Percentiles rank a stretch among this genome's conserved stretches.
Evolutionary conservation across 2,329 filamentous ascomycete species (phyloP).

Genomic region (Intubia oerlemansii): DNA sequence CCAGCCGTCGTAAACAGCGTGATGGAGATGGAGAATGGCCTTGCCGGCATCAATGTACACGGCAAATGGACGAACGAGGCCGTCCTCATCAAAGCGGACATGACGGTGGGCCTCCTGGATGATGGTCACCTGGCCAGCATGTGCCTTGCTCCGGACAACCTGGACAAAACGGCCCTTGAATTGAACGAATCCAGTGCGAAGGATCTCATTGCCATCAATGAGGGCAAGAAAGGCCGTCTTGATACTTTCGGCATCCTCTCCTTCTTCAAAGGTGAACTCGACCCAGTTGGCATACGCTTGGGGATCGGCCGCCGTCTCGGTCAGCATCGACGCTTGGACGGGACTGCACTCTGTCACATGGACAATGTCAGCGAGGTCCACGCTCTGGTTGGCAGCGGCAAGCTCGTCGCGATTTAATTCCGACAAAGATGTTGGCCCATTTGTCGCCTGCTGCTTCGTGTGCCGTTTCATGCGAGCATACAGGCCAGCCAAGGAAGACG

Average conservation of each 20-base stretch:
- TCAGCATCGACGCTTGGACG: conserved; percentile 61
- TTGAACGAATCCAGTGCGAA: conserved; percentile 55
- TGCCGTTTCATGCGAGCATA: conserved; percentile 7
- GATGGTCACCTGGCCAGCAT: too few species aligned
- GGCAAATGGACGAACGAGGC: too few species aligned
- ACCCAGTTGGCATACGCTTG: conserved; percentile 61
- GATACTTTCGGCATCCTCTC: conserved; percentile 12
- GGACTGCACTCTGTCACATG: conserved; percentile 35
- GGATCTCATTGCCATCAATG: conserved; percentile 35
- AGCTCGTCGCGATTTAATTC: too few species aligned
- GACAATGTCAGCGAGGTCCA: conserved; percentile 1
- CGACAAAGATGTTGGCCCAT: too few species aligned
- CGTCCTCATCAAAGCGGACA: too few species aligned
- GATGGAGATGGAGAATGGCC: conserved; percentile 41
- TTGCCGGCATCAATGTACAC: conserved; percentile 27
- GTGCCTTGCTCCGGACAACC: conserved; percentile 33
- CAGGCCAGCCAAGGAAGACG: conserved; percentile 19
- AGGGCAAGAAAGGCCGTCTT: conserved; percentile 15
- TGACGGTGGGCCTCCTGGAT: too few species aligned
- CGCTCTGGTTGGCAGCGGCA: too few species aligned
- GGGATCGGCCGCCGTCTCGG: conserved; percentile 40
- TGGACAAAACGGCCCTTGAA: conserved; percentile 32
- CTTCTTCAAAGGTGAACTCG: conserved; percentile 32
- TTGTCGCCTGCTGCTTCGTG: too few species aligned
- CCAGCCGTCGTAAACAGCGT: conserved; percentile 88